Conservation (phyloP, 257 asterid species). For the Fraxinus pennsylvanica region DNA sequence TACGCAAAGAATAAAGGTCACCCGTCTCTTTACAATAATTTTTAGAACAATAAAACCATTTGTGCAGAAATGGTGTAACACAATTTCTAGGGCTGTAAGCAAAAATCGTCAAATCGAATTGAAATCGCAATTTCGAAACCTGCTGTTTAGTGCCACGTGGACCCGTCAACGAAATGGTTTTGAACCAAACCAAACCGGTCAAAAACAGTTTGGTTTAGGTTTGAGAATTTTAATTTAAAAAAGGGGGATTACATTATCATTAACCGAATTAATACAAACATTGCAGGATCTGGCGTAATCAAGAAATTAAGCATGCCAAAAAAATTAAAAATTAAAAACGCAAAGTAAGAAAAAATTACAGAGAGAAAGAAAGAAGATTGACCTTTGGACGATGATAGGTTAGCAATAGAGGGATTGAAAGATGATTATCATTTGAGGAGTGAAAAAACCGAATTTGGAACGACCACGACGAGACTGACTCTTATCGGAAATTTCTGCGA, state of each 20-base stretch:
- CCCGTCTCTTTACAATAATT: too few relatives aligned
- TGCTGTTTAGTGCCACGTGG: too few relatives aligned
- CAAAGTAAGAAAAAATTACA: not conserved
- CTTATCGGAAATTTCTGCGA: not conserved
- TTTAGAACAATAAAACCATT: too few relatives aligned
- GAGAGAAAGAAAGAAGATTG: not conserved
- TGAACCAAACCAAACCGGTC: too few relatives aligned
- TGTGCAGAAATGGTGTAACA: too few relatives aligned
- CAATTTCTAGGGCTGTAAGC: too few relatives aligned
- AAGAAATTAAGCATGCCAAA: not conserved
- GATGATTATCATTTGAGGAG: not conserved
- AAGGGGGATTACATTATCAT: not conserved
- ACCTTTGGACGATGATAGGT: conserved; percentile 9
- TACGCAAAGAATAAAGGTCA: not conserved
- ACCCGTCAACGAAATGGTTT: too few relatives aligned
- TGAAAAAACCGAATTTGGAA: not conserved
- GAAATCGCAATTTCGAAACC: too few relatives aligned
- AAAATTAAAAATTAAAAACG: not conserved
- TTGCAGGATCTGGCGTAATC: not conserved
- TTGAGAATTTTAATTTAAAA: too few relatives aligned
- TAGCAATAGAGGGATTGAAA: not conserved
- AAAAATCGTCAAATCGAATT: too few relatives aligned
- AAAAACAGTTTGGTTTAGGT: too few relatives aligned
- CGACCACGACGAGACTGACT: too few relatives aligned
- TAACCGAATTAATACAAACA: not conserved